phyloP scores from a whole-genome alignment of 768 basidiomycete genomes.

The Hydnomerulius pinastri region DNA sequence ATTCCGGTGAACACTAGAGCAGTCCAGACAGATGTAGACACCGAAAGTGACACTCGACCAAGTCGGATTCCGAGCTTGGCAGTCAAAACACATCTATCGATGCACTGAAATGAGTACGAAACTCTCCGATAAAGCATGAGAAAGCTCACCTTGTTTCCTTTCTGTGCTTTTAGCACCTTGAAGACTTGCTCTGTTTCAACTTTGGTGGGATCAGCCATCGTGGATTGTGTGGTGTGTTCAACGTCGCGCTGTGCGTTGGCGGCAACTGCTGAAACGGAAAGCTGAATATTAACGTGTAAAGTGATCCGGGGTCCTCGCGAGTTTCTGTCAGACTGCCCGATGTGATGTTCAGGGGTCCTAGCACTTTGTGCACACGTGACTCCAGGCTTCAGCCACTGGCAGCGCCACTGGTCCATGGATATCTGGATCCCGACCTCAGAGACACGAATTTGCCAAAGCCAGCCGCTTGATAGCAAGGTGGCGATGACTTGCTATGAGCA shows the following conservation, averaged over 20 bases:
- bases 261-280: not conserved
- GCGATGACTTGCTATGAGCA: too few relatives aligned
- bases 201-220: constrained; percentile 78
- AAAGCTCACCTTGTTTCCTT: constrained; percentile 77
- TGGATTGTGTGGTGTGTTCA: constrained; percentile 4
- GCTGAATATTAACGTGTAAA: constrained; percentile 17
- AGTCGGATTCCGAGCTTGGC: constrained; percentile 92
- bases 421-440: too few relatives aligned
- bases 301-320: constrained; percentile 20
- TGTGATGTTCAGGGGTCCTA: too few relatives aligned
- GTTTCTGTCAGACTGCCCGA: too few relatives aligned
- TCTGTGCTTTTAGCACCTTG: constrained; percentile 77
- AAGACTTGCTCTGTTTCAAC: constrained; percentile 88
- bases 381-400: too few relatives aligned
- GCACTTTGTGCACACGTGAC: too few relatives aligned
- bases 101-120: constrained; percentile 9
- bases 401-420: too few relatives aligned
- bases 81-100: constrained; percentile 87
- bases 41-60: constrained; percentile 98
- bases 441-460: too few relatives aligned
- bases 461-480: too few relatives aligned
- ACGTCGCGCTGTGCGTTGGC: constrained; percentile 8
- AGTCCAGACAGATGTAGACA: constrained; percentile 96
- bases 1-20: constrained; percentile 92
- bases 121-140: not conserved